Base-by-base conservation (phyloP, 352 stramenopile species). In the Globisporangium perplexum region DNA sequence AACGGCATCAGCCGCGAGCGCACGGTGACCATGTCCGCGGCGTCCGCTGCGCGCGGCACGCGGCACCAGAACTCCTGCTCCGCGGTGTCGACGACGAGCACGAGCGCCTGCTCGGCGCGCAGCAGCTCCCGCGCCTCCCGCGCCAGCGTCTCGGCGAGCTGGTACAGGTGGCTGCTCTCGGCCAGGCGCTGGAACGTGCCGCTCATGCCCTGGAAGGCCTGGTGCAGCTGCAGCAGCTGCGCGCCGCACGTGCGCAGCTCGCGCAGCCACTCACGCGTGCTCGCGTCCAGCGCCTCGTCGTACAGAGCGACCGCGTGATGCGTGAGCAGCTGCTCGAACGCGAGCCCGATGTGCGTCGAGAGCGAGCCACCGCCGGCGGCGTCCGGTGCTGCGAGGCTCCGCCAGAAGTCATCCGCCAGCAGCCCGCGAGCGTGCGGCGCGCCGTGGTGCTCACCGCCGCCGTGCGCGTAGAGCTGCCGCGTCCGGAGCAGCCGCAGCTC, bases 61-160 rank as follows among this genome's bases (percentile, higher is more conserved):
- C 81, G 77, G 28, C 81, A 88, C 81, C 81, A 91, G 24, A 91
- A 88, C 41, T 91, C 81, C 18, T 89, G 73, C 55, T 89, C 72
- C 4, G 77, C 67, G 18, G 79, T 79, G 55, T 91, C 78, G 28
- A 83, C 69, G 5, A 91, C 68, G 22, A 88, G 78, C 49, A 91
- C 66, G 20, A 89, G 65, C 14, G 72, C 68, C 42, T 89, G 77
- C 51, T 91, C 81, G 7, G 81, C 78, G 6, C 74, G 58, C 17
- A 80, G 45, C 24, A 91, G 58, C 28, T 64, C 54, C 3, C 70
- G 47, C 12, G 70, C 72, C 69, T 91, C 77, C 5, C 62, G 53
- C 0, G 72, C 67, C 43, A 91, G 65, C 15, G 63, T 62, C 18
- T 84, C 71, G 0, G 73, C 69, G 10, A 91, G 66, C 23, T 87